Evolutionary conservation across 441 rosid genomes (phyloP).

Genomic region (Geranium incanum): DNA sequence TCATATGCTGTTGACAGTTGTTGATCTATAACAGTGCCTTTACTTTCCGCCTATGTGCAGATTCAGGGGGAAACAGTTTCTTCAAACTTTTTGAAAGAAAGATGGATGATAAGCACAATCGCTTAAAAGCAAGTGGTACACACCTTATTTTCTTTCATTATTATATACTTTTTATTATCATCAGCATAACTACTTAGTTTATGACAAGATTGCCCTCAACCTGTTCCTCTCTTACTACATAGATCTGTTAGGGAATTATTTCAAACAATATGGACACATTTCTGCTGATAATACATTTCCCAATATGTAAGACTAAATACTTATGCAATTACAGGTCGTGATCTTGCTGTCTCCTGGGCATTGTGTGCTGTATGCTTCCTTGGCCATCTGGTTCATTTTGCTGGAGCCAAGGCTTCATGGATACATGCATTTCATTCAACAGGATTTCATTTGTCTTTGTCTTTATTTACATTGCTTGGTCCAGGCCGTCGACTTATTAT

Average conservation of each 20-base stretch:
- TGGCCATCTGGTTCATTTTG: constrained; percentile 80
- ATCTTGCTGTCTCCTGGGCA: constrained; percentile 96
- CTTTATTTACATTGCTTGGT: constrained; percentile 83
- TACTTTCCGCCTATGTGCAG: constrained; percentile 36
- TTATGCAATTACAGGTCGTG: constrained; percentile 45
- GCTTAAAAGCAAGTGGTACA: constrained; percentile 76
- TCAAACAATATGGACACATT: not conserved
- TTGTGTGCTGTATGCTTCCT: constrained; percentile 93
- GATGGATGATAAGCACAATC: constrained; percentile 69
- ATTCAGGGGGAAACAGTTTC: constrained; percentile 53
- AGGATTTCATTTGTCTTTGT: constrained; percentile 80
- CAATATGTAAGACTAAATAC: constrained; percentile 22
- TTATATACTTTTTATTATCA: not conserved
- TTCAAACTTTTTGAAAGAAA: constrained; percentile 71
- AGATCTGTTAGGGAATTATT: not conserved
- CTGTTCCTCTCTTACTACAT: not conserved
- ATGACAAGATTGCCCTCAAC: too few species aligned
- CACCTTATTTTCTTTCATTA: constrained; percentile 13
- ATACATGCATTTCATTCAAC: constrained; percentile 27
- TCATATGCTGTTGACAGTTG: not conserved
- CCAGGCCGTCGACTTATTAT: constrained; percentile 26
- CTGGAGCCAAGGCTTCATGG: constrained; percentile 68
- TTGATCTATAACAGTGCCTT: not conserved
- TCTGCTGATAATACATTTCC: not conserved
- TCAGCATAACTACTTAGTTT: too few species aligned